Base-by-base conservation (phyloP, 106 monocot genomes). In the Allium sativum region DNA sequence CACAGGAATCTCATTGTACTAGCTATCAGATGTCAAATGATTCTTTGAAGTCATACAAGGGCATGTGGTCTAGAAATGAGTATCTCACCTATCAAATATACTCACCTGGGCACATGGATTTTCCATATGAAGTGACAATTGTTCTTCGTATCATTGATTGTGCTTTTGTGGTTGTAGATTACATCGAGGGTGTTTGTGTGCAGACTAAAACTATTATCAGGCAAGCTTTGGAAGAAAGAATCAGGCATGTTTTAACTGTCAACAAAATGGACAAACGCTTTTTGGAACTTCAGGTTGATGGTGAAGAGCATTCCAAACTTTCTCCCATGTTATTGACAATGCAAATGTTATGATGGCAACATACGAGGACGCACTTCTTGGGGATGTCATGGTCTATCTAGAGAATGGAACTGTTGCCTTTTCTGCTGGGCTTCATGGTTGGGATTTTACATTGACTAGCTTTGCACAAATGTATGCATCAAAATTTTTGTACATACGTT, bases 261-360 rank as follows among this genome's bases (percentile, higher is more conserved):
- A 74, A 74, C 46, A 74, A 74, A 55, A 74, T 74, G 74, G 74
- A 74, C n/a, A n/a, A n/a, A n/a, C n/a, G n/a, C n/a, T n/a, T n/a
- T n/a, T n/a, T n/a, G n/a, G n/a, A n/a, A n/a, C n/a, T n/a, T n/a
- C n/a, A n/a, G n/a, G n/a, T n/a, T n/a, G n/a, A n/a, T n/a, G n/a
- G n/a, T n/a, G n/a, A n/a, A n/a, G n/a, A n/a, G n/a, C n/a, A n/a
- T n/a, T n/a, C n/a, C n/a, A n/a, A n/a, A n/a, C n/a, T n/a, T n/a
- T n/a, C n/a, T n/a, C n/a, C n/a, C n/a, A n/a, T n/a, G n/a, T n/a
- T n/a, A n/a, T n/a, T n/a, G n/a, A n/a, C n/a, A n/a, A n/a, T n/a
- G n/a, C n/a, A n/a, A n/a, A n/a, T n/a, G n/a, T n/a, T n/a, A n/a
- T n/a, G n/a, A n/a, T n/a, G n/a, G n/a, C n/a, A n/a, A n/a, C n/a